Base-by-base conservation (phyloP, 2,329 filamentous ascomycete species). In the Cladosporium oxysporum region DNA sequence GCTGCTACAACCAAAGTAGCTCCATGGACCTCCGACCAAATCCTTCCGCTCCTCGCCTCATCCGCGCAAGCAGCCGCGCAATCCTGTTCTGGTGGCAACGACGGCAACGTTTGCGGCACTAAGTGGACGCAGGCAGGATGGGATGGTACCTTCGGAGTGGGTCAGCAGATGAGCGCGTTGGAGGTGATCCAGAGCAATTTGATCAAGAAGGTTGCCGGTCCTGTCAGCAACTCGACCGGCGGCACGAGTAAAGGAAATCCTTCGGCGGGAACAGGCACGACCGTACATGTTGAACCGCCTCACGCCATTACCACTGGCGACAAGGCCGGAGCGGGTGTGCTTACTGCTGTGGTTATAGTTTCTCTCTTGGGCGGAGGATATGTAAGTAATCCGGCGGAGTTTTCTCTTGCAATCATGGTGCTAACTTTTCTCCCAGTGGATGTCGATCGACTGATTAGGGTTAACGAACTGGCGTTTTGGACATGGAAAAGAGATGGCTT, bases 271-370 rank as follows among this genome's bases (percentile, higher is more conserved):
- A 74, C 77, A 11, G 75, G 75, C 62, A 71, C 76, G 10, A 73
- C 74, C 53, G 67, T 52, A 66, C 50, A 41, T 11, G 61, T 65
- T 10, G 58, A 70, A 23, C 68, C 75, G 8, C 70, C 69, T 37
- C 71, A 64, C 18, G 71, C 58, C 8, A 81, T 88, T 41, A 85
- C 84, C 2, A 80, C 81, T 1, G 87, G 83, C 8, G 90, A 92
- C 72, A 86, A 81, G 68, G 89, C 85, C 5, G 91, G 90, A 12
- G 90, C 90, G 44, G 85, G 85, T 12, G 84, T 92, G 67, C 69
- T 87, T 60, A 93, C 90, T 1, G 76, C 86, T 6, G 76, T 89
- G 3, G 74, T 91, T 1, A 72, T 83, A 28, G 28, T 60, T 16
- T 47, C 37, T 12, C 23, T 60, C 10, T n/a, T 65, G 23, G 63